Evolutionary conservation across 2,329 filamentous ascomycete genomes (phyloP).

Genomic region (Colletotrichum echinochloae): DNA sequence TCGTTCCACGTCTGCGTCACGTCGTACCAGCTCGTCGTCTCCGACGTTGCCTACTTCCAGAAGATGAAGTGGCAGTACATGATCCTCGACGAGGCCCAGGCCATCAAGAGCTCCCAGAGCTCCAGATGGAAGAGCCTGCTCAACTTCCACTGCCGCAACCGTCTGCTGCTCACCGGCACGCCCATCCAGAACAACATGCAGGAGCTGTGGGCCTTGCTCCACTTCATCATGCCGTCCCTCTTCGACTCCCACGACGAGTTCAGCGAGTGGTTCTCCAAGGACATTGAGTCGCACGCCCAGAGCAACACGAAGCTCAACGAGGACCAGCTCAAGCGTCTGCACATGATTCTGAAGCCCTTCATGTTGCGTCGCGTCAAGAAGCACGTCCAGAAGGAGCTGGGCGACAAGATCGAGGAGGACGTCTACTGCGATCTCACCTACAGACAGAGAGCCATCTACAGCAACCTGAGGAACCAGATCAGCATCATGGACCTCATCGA

Average conservation of each 20-base stretch:
- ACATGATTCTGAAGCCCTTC: conserved; percentile 99
- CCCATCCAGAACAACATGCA: conserved; percentile 99
- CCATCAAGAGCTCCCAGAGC: conserved; percentile 97
- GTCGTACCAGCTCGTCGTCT: conserved; percentile 96
- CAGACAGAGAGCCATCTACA: conserved; percentile 92
- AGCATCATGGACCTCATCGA: conserved; percentile 99
- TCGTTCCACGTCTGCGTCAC: conserved; percentile 97
- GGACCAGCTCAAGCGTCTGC: conserved; percentile 93
- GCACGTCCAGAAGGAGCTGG: conserved; percentile 98
- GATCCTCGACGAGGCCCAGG: conserved; percentile 98
- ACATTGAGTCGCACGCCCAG: conserved; percentile 97
- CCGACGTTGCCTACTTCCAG: conserved; percentile 96
- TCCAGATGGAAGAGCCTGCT: conserved; percentile 97
- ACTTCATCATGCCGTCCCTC: conserved; percentile 99
- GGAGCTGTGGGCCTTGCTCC: conserved; percentile 94
- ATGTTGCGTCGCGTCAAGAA: conserved; percentile 99
- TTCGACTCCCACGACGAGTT: conserved; percentile 96
- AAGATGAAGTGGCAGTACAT: conserved; percentile 99
- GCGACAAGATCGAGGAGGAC: conserved; percentile 97
- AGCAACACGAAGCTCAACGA: conserved; percentile 99
- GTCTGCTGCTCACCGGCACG: conserved; percentile 92
- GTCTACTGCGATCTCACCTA: conserved; percentile 98
- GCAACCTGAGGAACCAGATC: conserved; percentile 93
- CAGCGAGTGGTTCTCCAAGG: conserved; percentile 94
- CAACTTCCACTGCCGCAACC: conserved; percentile 94